Evolutionary conservation across 352 stramenopile species (phyloP).

Genomic region (Phytopythium vexans): DNA sequence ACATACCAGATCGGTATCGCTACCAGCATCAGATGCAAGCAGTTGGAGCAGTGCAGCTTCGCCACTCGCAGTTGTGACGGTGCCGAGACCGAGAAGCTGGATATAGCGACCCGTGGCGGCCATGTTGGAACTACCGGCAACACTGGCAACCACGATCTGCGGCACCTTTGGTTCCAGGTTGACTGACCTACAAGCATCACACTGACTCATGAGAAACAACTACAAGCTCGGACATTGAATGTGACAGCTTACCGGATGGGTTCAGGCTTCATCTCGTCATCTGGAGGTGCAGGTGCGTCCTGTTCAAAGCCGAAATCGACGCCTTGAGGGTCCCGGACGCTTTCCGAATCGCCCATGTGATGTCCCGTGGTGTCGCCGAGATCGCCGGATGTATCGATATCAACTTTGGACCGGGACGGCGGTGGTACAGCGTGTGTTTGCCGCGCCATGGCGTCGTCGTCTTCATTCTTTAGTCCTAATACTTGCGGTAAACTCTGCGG

Average conservation of each 20-base stretch:
- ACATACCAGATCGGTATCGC: slow-evolving; percentile 46
- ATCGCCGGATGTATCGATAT: background rate
- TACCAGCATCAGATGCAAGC: slow-evolving; percentile 25
- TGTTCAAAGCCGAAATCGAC: slow-evolving; percentile 48
- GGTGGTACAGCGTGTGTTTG: background rate
- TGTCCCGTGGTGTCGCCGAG: background rate
- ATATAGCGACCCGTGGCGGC: slow-evolving; percentile 64
- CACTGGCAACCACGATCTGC: slow-evolving; percentile 54
- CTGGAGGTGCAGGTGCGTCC: slow-evolving; percentile 1
- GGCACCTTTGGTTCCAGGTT: slow-evolving; percentile 48
- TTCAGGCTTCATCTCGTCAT: slow-evolving; percentile 2
- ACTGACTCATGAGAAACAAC: background rate
- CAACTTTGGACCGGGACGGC: background rate
- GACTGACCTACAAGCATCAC: slow-evolving; percentile 12
- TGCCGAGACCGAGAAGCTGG: slow-evolving; percentile 61
- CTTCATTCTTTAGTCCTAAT: background rate
- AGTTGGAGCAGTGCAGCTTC: slow-evolving; percentile 36
- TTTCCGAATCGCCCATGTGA: slow-evolving; percentile 8
- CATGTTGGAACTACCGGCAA: slow-evolving; percentile 30
- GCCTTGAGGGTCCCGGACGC: slow-evolving; percentile 22
- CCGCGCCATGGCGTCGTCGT: background rate
- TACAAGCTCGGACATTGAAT: background rate
- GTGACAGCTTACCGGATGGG: background rate
- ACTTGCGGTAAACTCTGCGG: no score
- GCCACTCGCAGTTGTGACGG: slow-evolving; percentile 28